phyloP scores from a whole-genome alignment of 176 grass and related monocot genomes.

The Raddia guianensis region DNA sequence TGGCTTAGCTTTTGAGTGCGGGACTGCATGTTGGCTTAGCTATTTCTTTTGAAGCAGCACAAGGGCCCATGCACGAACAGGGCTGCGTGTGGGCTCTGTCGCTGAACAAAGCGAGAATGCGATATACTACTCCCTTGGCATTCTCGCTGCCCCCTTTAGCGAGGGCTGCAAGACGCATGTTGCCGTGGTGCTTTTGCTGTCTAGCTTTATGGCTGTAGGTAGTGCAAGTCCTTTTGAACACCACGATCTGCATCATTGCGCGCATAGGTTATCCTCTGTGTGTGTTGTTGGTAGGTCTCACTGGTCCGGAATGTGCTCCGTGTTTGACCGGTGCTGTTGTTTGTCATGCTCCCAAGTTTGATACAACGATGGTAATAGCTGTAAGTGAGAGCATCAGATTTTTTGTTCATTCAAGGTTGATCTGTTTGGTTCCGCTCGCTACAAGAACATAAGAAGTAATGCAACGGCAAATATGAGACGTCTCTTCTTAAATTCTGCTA shows the following conservation, averaged over 20 bases:
- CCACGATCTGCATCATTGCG: constrained; percentile 35
- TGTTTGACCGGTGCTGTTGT: constrained; percentile 6
- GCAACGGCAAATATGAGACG: too few species aligned
- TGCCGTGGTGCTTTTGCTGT: constrained; percentile 44
- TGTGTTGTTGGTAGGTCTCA: constrained; percentile 25
- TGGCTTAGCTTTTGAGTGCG: too few species aligned
- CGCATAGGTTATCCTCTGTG: constrained; percentile 27
- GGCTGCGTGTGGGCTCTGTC: constrained; percentile 1
- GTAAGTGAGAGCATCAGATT: background rate
- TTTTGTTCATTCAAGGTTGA: background rate
- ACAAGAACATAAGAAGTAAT: too few species aligned
- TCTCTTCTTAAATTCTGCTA: too few species aligned
- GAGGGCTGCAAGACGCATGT: constrained; percentile 52
- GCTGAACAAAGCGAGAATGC: constrained; percentile 35
- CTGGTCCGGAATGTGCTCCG: constrained; percentile 21
- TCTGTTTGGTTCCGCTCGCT: background rate
- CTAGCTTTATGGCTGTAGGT: constrained; percentile 26
- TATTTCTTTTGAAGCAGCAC: background rate
- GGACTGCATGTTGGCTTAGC: too few species aligned
- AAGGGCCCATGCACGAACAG: constrained; percentile 26
- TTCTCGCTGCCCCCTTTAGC: too few species aligned
- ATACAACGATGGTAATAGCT: background rate
- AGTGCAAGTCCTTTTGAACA: constrained; percentile 32
- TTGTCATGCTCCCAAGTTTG: background rate
- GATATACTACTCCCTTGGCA: too few species aligned